phyloP scores from a whole-genome alignment of 176 grass and related monocot species.

The Chloris gayana region DNA sequence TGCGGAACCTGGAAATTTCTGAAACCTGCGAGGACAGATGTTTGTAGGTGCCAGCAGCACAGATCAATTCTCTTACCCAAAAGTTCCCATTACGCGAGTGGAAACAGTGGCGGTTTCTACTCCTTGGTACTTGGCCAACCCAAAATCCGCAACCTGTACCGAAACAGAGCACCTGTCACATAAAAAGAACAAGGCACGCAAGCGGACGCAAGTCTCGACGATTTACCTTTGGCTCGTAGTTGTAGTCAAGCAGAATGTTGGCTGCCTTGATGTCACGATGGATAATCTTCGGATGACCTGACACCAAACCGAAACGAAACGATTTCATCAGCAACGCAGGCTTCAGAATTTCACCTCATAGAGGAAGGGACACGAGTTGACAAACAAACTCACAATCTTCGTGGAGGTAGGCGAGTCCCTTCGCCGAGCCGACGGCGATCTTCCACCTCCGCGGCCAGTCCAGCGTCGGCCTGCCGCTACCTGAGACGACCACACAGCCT shows the following conservation, averaged over 20 bases:
- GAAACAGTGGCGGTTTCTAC: constrained; percentile 55
- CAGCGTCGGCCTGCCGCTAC: constrained; percentile 56
- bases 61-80: constrained; percentile 54
- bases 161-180: background rate
- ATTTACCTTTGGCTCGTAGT: constrained; percentile 73
- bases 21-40: background rate
- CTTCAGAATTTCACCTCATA: background rate
- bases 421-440: constrained; percentile 75
- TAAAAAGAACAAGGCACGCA: background rate
- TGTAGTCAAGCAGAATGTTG: constrained; percentile 83
- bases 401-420: constrained; percentile 86
- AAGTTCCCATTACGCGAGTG: constrained; percentile 77
- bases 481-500: constrained; percentile 24
- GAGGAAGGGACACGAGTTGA: background rate
- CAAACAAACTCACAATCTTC: constrained; percentile 78
- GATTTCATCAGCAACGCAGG: background rate
- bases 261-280: constrained; percentile 88
- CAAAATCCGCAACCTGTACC: constrained; percentile 82
- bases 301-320: constrained; percentile 1
- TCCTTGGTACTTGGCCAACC: constrained; percentile 70
- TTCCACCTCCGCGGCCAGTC: constrained; percentile 79
- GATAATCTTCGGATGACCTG: constrained; percentile 88
- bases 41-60: background rate
- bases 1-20: background rate
- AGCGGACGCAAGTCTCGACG: background rate